A percentile compares a stretch with the other conserved stretches of the same genome.
Conservation (phyloP, 768 basidiomycete species). For the Lepiota brunneoincarnata region DNA sequence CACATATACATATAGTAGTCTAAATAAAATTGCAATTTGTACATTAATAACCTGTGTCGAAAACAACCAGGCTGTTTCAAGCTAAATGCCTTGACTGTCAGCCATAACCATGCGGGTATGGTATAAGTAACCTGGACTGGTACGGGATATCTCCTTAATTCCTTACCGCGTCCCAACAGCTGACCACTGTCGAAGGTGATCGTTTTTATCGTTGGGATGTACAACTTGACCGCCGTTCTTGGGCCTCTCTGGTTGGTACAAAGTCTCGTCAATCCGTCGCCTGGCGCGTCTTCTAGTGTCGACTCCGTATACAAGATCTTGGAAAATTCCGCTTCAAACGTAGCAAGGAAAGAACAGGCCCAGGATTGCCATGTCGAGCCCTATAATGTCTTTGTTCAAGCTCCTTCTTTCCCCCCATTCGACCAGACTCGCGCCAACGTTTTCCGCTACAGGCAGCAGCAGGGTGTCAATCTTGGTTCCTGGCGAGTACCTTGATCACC, state of each 20-base stretch:
- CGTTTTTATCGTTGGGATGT: background rate
- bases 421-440: slow-evolving; percentile 47
- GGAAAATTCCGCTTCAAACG: background rate
- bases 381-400: slow-evolving; percentile 24
- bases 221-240: background rate
- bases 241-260: background rate
- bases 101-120: background rate
- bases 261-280: slow-evolving; percentile 5
- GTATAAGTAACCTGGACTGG: background rate
- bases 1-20: slow-evolving; percentile 27
- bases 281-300: background rate
- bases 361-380: slow-evolving; percentile 26
- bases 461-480: slow-evolving; percentile 63
- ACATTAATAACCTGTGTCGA: slow-evolving; percentile 6
- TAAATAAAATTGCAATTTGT: slow-evolving; percentile 21
- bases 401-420: slow-evolving; percentile 44
- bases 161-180: background rate
- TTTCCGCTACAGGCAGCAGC: slow-evolving; percentile 62
- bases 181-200: background rate
- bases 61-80: too few species aligned
- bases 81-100: too few species aligned
- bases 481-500: slow-evolving; percentile 38
- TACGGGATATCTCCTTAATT: background rate
- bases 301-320: background rate
- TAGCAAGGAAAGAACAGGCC: background rate